Evolutionary conservation across 257 asterid species (phyloP).

Genomic region (Eucommia ulmoides): DNA sequence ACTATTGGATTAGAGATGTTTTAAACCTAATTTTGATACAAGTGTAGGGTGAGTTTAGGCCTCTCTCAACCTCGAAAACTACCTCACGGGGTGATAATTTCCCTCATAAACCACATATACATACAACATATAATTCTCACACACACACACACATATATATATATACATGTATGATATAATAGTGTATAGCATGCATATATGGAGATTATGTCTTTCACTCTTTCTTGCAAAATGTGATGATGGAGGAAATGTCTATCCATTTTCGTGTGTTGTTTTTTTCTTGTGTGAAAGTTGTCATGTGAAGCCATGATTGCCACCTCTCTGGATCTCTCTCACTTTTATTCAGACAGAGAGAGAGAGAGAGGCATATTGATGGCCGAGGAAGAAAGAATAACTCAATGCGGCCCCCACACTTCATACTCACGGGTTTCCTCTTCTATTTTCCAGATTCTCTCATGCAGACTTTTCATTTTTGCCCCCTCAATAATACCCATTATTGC

Average conservation of each 20-base stretch:
- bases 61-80: no score
- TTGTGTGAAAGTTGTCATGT: not conserved
- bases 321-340: not conserved
- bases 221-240: no score
- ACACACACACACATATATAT: no score
- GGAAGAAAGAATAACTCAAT: not conserved
- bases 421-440: not conserved
- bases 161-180: not conserved
- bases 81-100: not conserved
- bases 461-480: not conserved
- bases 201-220: no score
- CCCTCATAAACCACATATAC: not conserved
- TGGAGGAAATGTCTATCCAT: no score
- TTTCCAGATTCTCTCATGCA: not conserved
- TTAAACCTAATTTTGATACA: no score
- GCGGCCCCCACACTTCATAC: not conserved
- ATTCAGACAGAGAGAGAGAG: not conserved
- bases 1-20: no score
- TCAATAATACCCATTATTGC: not conserved
- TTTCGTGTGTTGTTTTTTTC: no score
- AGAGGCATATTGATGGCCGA: not conserved
- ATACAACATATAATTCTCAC: no score
- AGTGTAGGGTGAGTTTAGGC: no score
- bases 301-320: not conserved
- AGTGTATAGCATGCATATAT: not conserved